Conservation (phyloP, 352 stramenopile genomes). For the Globisporangium camurandrum region DNA sequence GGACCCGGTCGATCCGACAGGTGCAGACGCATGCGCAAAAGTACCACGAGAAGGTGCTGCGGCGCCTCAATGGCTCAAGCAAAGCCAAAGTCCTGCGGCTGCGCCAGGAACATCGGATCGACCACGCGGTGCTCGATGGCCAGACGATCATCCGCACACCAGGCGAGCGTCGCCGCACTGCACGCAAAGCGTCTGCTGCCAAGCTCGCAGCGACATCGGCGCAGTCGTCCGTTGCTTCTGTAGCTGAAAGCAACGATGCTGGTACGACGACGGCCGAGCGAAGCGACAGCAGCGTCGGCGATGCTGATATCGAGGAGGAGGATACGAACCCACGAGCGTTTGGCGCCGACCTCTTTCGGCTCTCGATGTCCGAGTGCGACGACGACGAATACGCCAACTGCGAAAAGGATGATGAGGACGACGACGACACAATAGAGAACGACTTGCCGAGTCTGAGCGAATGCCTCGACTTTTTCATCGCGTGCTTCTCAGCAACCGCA, state of each 20-base stretch:
- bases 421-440: background rate
- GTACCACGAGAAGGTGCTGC: slow-evolving; percentile 14
- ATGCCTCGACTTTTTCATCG: slow-evolving; percentile 17
- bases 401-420: background rate
- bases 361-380: slow-evolving; percentile 6
- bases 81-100: slow-evolving; percentile 13
- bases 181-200: background rate
- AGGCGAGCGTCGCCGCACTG: background rate
- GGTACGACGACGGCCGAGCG: background rate
- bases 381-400: background rate
- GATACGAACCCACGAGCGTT: background rate
- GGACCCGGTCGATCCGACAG: slow-evolving; percentile 10
- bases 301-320: background rate
- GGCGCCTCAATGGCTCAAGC: slow-evolving; percentile 4
- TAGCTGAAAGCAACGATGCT: background rate
- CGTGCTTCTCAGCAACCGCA: slow-evolving; percentile 6
- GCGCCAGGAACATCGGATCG: slow-evolving; percentile 13
- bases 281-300: background rate
- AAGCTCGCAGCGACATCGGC: background rate
- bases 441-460: slow-evolving; percentile 13
- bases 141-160: slow-evolving; percentile 6
- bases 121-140: slow-evolving; percentile 11
- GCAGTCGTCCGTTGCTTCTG: background rate
- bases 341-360: background rate
- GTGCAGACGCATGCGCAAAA: slow-evolving; percentile 16